These are phyloP conservation scores for Xylaria digitata DNA, from an alignment of 2,329 filamentous ascomycete species.

Conservation along the genomic window DNA sequence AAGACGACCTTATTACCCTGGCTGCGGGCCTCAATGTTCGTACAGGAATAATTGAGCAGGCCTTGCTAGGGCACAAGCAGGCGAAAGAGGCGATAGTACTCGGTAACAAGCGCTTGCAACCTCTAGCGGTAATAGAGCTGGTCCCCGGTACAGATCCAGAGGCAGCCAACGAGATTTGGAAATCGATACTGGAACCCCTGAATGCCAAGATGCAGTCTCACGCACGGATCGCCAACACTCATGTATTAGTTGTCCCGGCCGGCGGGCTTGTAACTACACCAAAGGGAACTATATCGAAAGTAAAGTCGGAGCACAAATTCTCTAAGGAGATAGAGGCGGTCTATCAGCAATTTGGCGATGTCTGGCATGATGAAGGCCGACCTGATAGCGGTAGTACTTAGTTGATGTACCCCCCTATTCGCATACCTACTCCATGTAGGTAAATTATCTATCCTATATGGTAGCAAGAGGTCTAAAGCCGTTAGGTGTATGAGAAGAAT, in stretches of 20 bases:
- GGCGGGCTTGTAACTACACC: conserved; percentile 36
- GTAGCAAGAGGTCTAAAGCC: too few species aligned
- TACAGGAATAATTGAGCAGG: conserved; percentile 37
- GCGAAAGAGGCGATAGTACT: conserved; percentile 37
- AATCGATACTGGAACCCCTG: conserved; percentile 33
- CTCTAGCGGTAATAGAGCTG: conserved; percentile 39
- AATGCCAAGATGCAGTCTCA: conserved; percentile 38
- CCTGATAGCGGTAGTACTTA: neutral
- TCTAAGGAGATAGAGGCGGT: conserved; percentile 35
- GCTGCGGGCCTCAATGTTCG: conserved; percentile 40
- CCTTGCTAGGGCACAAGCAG: conserved; percentile 23
- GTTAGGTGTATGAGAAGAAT: too few species aligned
- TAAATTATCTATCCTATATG: too few species aligned
- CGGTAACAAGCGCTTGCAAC: conserved; percentile 37
- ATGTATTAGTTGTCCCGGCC: conserved; percentile 36
- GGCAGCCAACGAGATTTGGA: conserved; percentile 34
- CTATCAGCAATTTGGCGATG: conserved; percentile 38
- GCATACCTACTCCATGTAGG: too few species aligned
- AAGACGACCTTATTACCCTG: conserved; percentile 46
- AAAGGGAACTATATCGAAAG: conserved; percentile 38
- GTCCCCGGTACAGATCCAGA: conserved; percentile 16
- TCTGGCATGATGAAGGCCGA: conserved; percentile 38
- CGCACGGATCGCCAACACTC: conserved; percentile 38
- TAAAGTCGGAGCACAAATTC: conserved; percentile 37
- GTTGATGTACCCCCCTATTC: neutral